These are phyloP conservation scores for Hortiboletus campestris DNA, from an alignment of 768 basidiomycete genomes.

Conservation along the genomic window DNA sequence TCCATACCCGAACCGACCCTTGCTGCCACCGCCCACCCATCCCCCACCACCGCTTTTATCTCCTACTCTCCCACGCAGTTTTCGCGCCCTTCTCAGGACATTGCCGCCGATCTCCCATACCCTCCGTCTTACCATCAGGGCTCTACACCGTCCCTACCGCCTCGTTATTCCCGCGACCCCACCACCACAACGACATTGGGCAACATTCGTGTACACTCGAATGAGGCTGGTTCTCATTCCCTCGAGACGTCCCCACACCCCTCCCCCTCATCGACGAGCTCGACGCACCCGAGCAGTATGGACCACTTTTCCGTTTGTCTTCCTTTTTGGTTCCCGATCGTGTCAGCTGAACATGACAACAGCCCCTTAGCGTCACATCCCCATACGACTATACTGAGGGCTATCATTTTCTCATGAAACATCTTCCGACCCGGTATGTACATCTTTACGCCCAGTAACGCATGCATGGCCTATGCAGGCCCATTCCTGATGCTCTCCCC, in stretches of 20 bases:
- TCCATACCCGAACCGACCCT: constrained; percentile 34
- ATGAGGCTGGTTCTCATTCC: constrained; percentile 22
- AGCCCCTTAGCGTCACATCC: constrained; percentile 57
- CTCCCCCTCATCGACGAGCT: constrained; percentile 42
- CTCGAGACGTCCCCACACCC: constrained; percentile 34
- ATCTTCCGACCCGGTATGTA: constrained; percentile 78
- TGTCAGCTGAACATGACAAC: constrained; percentile 55
- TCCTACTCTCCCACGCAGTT: constrained; percentile 32
- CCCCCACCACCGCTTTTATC: constrained; percentile 30
- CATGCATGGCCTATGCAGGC: constrained; percentile 42
- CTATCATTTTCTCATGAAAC: constrained; percentile 96
- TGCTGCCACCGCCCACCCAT: constrained; percentile 23
- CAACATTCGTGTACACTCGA: constrained; percentile 29
- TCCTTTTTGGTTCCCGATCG: constrained; percentile 13
- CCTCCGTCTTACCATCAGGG: constrained; percentile 23
- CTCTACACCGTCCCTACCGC: constrained; percentile 16
- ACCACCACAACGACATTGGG: constrained; percentile 29
- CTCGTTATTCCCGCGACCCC: constrained; percentile 52
- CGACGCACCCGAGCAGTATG: constrained; percentile 37
- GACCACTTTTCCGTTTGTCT: constrained; percentile 33
- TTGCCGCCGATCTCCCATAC: constrained; percentile 42
- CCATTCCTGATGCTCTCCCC: constrained; percentile 38
- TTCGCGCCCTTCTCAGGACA: constrained; percentile 30
- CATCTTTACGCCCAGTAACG: constrained; percentile 29
- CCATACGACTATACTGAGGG: constrained; percentile 96